Percentiles rank a stretch among this genome's conserved stretches.
Evolutionary conservation across 306 rosid genomes (phyloP).

Genomic region (Medicago arabica): DNA sequence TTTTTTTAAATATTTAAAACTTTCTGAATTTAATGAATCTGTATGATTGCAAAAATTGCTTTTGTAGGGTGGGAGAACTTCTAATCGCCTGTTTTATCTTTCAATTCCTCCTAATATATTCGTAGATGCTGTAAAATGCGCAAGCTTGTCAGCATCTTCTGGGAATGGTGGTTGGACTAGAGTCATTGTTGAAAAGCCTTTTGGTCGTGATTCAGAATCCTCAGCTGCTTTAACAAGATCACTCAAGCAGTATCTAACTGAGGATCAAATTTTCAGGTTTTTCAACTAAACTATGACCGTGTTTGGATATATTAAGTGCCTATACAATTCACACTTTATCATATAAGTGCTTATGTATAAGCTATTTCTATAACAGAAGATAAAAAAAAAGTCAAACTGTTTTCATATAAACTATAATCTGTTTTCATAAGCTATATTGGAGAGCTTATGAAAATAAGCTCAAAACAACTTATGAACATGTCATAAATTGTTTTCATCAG

Average conservation of each 20-base stretch:
- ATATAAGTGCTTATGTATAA: neutral
- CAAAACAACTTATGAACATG: neutral
- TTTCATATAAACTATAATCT: neutral
- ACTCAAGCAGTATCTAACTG: constrained; percentile 77
- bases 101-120: constrained; percentile 92
- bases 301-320: neutral
- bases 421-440: neutral
- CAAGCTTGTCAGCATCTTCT: constrained; percentile 82
- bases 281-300: neutral
- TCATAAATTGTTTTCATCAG: neutral
- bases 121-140: constrained; percentile 80
- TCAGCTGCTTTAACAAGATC: constrained; percentile 89
- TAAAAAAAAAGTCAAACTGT: neutral
- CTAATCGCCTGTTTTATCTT: constrained; percentile 90
- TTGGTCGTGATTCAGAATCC: constrained; percentile 92
- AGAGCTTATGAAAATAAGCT: neutral
- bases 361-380: neutral
- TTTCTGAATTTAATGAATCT: constrained; percentile 33
- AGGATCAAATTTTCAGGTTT: constrained; percentile 93
- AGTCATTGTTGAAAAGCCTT: constrained; percentile 96
- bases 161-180: constrained; percentile 94
- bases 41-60: constrained; percentile 39
- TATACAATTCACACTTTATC: neutral
- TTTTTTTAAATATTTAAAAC: neutral
- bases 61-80: constrained; percentile 75